Conservation (phyloP, 164 flowering plant species). For the Euptelea pleiosperma region DNA sequence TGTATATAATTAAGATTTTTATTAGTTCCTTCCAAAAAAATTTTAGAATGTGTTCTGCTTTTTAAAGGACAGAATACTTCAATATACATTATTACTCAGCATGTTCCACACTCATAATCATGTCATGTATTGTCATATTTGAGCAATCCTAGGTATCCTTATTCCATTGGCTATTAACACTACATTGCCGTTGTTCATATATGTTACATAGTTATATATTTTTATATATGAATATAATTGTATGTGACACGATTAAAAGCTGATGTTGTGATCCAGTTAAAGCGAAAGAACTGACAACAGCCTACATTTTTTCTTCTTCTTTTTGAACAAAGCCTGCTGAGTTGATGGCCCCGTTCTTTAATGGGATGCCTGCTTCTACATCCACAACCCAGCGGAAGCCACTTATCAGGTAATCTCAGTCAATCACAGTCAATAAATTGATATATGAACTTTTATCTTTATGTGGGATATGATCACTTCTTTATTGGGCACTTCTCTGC, state of each 20-base stretch:
- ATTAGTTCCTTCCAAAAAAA: no score
- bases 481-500: not conserved
- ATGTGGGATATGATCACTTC: not conserved
- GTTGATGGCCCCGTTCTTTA: slow-evolving; percentile 28
- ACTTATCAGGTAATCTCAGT: slow-evolving; percentile 51
- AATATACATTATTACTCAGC: not conserved
- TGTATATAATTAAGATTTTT: no score
- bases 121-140: not conserved
- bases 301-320: not conserved
- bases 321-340: slow-evolving; percentile 44
- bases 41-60: no score
- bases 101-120: not conserved
- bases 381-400: slow-evolving; percentile 40
- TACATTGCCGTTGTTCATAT: not conserved
- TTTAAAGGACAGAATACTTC: no score
- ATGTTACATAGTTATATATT: not conserved
- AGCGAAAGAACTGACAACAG: not conserved
- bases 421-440: not conserved
- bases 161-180: not conserved
- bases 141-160: no score
- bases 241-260: no score
- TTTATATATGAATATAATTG: no score
- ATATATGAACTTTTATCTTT: not conserved
- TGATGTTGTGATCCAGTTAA: not conserved
- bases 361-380: slow-evolving; percentile 23